A percentile compares a stretch with the other conserved stretches of the same genome.
Conservation (phyloP, 805 yeast species). For the Sugiyamaella marilandica region DNA sequence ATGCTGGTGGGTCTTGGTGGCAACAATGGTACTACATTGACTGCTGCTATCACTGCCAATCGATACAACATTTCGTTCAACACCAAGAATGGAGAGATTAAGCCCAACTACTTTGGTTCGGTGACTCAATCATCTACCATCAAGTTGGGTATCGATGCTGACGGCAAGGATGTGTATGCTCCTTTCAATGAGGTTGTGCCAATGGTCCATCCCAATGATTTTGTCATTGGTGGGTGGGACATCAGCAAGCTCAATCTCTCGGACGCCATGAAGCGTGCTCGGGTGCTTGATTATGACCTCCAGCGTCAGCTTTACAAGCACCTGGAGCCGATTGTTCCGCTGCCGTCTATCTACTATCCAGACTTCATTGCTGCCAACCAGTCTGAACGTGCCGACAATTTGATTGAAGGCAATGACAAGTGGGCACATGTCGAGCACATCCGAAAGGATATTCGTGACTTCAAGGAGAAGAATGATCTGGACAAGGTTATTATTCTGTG, state of each 20-base stretch:
- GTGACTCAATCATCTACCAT: conserved; percentile 91
- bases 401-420: conserved; percentile 65
- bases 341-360: conserved; percentile 88
- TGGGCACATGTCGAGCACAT: conserved; percentile 87
- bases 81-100: conserved; percentile 70
- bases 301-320: conserved; percentile 68
- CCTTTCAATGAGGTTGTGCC: conserved; percentile 90
- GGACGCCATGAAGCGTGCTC: conserved; percentile 76
- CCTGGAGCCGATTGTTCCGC: conserved; percentile 59
- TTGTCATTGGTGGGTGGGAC: conserved; percentile 93
- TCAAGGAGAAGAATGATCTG: conserved; percentile 64
- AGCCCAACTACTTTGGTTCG: conserved; percentile 86
- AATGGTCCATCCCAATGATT: conserved; percentile 83
- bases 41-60: conserved; percentile 82
- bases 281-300: conserved; percentile 80
- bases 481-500: conserved; percentile 89
- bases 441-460: conserved; percentile 75
- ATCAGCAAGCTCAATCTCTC: conserved; percentile 67
- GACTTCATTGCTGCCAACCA: conserved; percentile 96
- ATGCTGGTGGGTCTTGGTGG: conserved; percentile 95
- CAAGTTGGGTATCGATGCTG: conserved; percentile 77
- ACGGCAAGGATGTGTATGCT: conserved; percentile 83
- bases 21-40: conserved; percentile 89
- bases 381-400: conserved; percentile 84
- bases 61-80: conserved; percentile 71